These are phyloP conservation scores for Gastrolobium bilobum DNA, from an alignment of 306 rosid species.

Conservation along the genomic window DNA sequence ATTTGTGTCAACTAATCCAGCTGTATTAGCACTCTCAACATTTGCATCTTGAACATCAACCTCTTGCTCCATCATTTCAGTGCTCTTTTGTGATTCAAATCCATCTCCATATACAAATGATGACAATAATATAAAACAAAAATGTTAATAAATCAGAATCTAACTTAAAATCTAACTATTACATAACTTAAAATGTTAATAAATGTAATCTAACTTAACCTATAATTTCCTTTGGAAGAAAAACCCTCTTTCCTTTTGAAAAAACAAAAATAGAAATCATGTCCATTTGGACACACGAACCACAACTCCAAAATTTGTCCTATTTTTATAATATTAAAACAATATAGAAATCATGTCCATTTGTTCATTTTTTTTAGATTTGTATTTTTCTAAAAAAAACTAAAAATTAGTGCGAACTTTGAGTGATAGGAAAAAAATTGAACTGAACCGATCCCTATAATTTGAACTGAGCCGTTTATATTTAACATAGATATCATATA, in stretches of 20 bases:
- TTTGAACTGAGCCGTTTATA: background rate
- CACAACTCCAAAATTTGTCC: conserved; percentile 23
- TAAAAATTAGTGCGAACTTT: conserved; percentile 18
- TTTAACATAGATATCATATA: background rate
- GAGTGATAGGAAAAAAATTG: background rate
- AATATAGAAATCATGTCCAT: conserved; percentile 31
- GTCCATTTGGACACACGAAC: background rate
- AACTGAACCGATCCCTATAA: conserved; percentile 5
- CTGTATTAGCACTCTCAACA: too few species aligned
- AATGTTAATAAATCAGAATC: too few species aligned
- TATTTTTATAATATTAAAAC: conserved; percentile 39
- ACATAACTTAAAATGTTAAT: too few species aligned
- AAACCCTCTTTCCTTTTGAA: background rate
- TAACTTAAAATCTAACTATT: too few species aligned
- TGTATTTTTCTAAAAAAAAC: background rate
- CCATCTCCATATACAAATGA: too few species aligned
- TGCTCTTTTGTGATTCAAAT: too few species aligned
- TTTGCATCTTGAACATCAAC: too few species aligned
- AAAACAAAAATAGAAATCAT: background rate
- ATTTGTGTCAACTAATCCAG: too few species aligned
- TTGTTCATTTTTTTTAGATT: conserved; percentile 4
- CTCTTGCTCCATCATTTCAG: too few species aligned
- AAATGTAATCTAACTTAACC: too few species aligned
- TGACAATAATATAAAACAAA: too few species aligned
- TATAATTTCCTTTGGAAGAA: background rate